phyloP scores from a whole-genome alignment of 2,329 filamentous ascomycete species.

The Penicillium brasilianum region DNA sequence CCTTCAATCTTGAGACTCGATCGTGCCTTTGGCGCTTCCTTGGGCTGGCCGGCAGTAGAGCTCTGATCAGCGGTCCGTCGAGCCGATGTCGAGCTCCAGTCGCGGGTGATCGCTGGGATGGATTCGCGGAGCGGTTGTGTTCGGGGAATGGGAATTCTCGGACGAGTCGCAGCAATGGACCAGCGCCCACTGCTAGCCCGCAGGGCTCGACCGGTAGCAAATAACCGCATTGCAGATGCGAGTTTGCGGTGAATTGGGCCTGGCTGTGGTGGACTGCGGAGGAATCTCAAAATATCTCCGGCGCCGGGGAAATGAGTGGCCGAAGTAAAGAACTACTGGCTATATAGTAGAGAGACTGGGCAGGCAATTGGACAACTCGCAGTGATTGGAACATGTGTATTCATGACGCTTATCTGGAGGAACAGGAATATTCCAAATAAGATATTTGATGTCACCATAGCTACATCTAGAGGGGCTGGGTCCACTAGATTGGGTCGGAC shows the following conservation, averaged over 20 bases:
- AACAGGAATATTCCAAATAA: neutral
- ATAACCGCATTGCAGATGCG: conserved; percentile 41
- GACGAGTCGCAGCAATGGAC: conserved; percentile 34
- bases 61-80: conserved; percentile 30
- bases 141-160: conserved; percentile 31
- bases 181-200: conserved; percentile 43
- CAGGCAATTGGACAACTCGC: neutral
- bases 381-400: neutral
- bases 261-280: conserved; percentile 11
- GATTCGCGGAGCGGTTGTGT: conserved; percentile 25
- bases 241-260: conserved; percentile 7
- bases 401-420: neutral
- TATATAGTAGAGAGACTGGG: neutral
- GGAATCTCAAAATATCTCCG: conserved; percentile 26
- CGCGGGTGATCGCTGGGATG: conserved; percentile 25
- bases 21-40: conserved; percentile 11
- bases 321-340: conserved; percentile 23
- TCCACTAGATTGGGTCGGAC: neutral
- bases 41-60: conserved; percentile 3
- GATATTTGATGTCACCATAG: neutral
- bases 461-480: neutral
- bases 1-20: conserved; percentile 63
- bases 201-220: conserved; percentile 48
- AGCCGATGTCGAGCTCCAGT: conserved; percentile 42
- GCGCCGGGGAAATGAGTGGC: conserved; percentile 34